Base-by-base conservation (phyloP, 163 green algal genomes). In the Volvox carteri region DNA sequence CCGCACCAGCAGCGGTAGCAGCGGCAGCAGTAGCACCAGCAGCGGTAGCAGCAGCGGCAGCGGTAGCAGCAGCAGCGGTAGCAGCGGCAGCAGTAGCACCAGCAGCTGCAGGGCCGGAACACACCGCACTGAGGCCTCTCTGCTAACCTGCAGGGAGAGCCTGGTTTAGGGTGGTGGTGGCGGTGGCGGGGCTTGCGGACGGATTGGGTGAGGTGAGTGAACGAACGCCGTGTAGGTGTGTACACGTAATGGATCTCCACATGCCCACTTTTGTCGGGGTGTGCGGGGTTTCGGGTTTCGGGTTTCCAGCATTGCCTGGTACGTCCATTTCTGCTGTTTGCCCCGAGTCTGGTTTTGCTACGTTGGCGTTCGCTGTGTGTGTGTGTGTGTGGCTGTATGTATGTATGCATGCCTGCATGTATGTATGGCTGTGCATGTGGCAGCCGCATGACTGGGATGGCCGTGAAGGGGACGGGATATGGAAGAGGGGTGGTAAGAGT, bases 1-100 rank as follows among this genome's bases (percentile, higher is more conserved):
- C 83, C 83, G 50, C 67, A 88, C 68, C 80, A 79, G 80, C n/a
- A 30, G 60, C 48, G 14, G 48, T 14, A 58, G 48, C 48, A 58
- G 48, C 48, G 14, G 48, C 12, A 14, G 12, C 48, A n/a, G n/a
- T n/a, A n/a, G n/a, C n/a, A n/a, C n/a, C n/a, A n/a, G n/a, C n/a
- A n/a, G n/a, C n/a, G n/a, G 48, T 14, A 58, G 14, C 48, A 58
- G n/a, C n/a, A n/a, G n/a, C n/a, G n/a, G n/a, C n/a, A n/a, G n/a
- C n/a, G n/a, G n/a, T n/a, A n/a, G n/a, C n/a, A n/a, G n/a, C n/a
- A n/a, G n/a, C n/a, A n/a, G n/a, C n/a, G n/a, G n/a, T n/a, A n/a
- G n/a, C n/a, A n/a, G n/a, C n/a, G n/a, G n/a, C n/a, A 23, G 48
- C 14, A 14, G n/a, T n/a, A n/a, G n/a, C n/a, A n/a, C n/a, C n/a